Evolutionary conservation across 1,139 yeast species (phyloP).

Genomic region (Candida dubliniensis): DNA sequence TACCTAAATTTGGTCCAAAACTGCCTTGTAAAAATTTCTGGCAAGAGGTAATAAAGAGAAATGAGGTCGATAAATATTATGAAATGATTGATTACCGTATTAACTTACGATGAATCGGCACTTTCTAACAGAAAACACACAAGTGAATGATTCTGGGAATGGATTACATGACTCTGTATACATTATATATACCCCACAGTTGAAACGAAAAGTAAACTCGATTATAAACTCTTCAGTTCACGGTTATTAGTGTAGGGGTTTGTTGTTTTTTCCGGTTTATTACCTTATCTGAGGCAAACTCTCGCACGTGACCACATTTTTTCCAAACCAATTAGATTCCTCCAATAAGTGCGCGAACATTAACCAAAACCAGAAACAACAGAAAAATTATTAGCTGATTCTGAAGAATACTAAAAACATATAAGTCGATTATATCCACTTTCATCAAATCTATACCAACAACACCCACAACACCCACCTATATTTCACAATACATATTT

Average conservation of each 20-base stretch:
- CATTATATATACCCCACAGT: no score
- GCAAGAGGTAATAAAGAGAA: background rate
- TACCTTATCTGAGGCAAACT: background rate
- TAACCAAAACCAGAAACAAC: conserved; percentile 3
- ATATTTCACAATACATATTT: background rate
- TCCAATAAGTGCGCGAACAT: conserved; percentile 8
- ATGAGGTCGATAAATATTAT: no score
- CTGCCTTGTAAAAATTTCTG: background rate
- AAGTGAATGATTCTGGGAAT: no score
- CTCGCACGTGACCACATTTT: conserved; percentile 4
- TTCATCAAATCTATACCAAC: background rate
- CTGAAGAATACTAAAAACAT: background rate
- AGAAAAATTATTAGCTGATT: conserved; percentile 15
- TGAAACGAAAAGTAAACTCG: no score
- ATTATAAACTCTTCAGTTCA: no score
- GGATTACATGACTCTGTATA: no score
- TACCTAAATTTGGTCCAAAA: background rate
- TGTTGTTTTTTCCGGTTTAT: no score
- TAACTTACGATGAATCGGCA: no score
- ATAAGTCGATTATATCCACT: background rate
- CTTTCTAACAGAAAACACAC: no score
- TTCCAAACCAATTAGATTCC: conserved; percentile 11
- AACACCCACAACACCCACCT: background rate
- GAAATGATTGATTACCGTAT: no score
- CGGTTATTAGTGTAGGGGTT: no score